Evolutionary conservation across 2,329 filamentous ascomycete species (phyloP), one percentile per base, ranked within the genome.

Genomic region (Thyridium curvatum): DNA sequence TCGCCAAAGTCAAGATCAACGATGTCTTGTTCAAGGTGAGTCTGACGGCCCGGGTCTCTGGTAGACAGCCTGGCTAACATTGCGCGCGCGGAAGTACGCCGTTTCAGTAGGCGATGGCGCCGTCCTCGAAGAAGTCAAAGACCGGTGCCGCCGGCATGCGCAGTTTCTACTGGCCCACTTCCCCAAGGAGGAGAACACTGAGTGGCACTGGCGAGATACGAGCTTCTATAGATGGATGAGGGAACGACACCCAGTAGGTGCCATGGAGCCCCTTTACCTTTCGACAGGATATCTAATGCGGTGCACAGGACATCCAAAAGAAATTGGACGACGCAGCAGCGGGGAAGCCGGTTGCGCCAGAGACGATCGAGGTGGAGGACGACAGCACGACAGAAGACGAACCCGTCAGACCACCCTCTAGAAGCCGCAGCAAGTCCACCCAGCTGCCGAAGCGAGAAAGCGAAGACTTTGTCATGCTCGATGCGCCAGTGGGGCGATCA

Each of bases 101-200:
- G 54, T 69, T n/a, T 60, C 53, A 35, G 56, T 69, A 14, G 76
- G 76, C 12, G 71, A 78, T 43, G 74, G 74, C 8, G 61, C 66
- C 21, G 68, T 72, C 1, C 55, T 69, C 5, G 59, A 69, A 18
- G 74, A 79, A 39, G 69, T 71, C 1, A 53, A 47, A n/a, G 52
- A 62, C 13, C 61, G 68, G 18, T 72, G 69, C 38, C 48, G 62
- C 29, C 63, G 69, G 14, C 71, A 78, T 43, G 69, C 68, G 2
- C 51, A 62, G 2, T 77, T 78, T 43, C 55, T 80, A 3, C 60
- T 76, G 12, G 62, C 64, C 4, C 74, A 79, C 40, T 72, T 77
- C 34, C 51, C 61, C 2, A 67, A 67, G 36, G 65, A 66, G 17
- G 41, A 46, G 4, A 26, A 26, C 21, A 39, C 34, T 4, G 48